phyloP scores from a whole-genome alignment of 768 basidiomycete species.

The Suillus hirtellus region DNA sequence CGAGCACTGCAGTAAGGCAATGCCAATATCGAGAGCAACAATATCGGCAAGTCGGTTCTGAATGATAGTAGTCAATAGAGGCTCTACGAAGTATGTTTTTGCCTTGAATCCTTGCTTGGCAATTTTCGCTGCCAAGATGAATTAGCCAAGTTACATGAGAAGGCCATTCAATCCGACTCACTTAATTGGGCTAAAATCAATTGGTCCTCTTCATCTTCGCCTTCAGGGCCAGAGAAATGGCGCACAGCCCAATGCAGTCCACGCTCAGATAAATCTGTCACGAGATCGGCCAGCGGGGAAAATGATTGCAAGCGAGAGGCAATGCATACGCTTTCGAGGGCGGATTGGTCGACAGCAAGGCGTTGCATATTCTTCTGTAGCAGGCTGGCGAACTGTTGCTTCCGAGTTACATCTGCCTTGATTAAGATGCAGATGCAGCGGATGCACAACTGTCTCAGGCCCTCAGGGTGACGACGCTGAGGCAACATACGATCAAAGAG shows the following conservation, averaged over 20 bases:
- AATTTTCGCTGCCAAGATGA: slow-evolving; percentile 18
- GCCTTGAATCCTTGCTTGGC: slow-evolving; percentile 14
- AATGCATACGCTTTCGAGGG: slow-evolving; percentile 34
- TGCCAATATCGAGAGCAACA: slow-evolving; percentile 44
- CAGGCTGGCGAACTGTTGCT: slow-evolving; percentile 18
- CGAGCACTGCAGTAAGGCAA: slow-evolving; percentile 39
- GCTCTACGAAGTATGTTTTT: slow-evolving; percentile 68
- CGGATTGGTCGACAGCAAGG: slow-evolving; percentile 27
- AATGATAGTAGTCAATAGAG: slow-evolving; percentile 62
- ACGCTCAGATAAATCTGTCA: slow-evolving; percentile 41
- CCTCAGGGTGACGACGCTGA: background rate
- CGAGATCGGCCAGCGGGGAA: slow-evolving; percentile 24
- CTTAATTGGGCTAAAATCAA: slow-evolving; percentile 38
- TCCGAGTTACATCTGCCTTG: slow-evolving; percentile 24
- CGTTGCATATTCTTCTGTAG: slow-evolving; percentile 31
- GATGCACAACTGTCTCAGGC: slow-evolving; percentile 4
- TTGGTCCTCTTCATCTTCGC: slow-evolving; percentile 20
- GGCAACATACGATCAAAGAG: slow-evolving; percentile 30
- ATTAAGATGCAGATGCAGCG: slow-evolving; percentile 34
- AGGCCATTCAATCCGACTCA: slow-evolving; percentile 23
- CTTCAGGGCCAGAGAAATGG: slow-evolving; percentile 38
- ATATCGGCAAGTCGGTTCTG: slow-evolving; percentile 55
- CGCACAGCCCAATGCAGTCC: slow-evolving; percentile 57
- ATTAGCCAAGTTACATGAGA: slow-evolving; percentile 1
- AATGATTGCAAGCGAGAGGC: slow-evolving; percentile 28